Conservation (phyloP, 441 rosid genomes). For the Croton setiger region DNA sequence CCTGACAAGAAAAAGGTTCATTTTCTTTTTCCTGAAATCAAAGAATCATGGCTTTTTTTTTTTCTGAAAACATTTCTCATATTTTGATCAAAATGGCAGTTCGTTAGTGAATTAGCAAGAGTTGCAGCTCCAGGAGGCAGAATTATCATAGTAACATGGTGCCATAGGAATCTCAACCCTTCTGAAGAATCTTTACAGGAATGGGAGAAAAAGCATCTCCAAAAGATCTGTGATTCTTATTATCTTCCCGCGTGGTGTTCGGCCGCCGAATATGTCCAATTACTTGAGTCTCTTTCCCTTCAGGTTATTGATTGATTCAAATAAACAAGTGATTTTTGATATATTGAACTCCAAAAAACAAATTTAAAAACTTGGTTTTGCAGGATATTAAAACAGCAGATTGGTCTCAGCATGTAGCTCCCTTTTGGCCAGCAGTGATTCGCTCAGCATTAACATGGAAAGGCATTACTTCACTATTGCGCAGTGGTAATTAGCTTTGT, state of each 20-base stretch:
- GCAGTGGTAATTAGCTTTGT: constrained; percentile 49
- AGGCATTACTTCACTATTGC: constrained; percentile 61
- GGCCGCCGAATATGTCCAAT: constrained; percentile 58
- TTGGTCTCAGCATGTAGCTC: constrained; percentile 81
- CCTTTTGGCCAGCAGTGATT: constrained; percentile 93
- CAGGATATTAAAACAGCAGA: constrained; percentile 81
- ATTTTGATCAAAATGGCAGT: constrained; percentile 38
- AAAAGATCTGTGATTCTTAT: constrained; percentile 64
- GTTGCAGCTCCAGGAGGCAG: constrained; percentile 84
- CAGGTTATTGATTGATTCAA: constrained; percentile 36
- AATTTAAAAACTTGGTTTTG: not conserved
- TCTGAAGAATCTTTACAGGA: constrained; percentile 60
- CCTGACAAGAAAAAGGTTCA: constrained; percentile 75
- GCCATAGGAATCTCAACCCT: constrained; percentile 68
- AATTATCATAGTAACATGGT: constrained; percentile 89
- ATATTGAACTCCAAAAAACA: not conserved
- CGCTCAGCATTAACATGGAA: constrained; percentile 79
- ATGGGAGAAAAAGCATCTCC: constrained; percentile 65
- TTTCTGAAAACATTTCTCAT: not conserved
- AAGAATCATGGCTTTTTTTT: not conserved
- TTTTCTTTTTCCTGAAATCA: not conserved
- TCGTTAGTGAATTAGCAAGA: constrained; percentile 67
- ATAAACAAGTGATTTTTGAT: not conserved
- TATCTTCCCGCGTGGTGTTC: constrained; percentile 94
- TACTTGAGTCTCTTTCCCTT: constrained; percentile 51